phyloP scores from a whole-genome alignment of 2,329 filamentous ascomycete species.

The Helminthosporium solani region DNA sequence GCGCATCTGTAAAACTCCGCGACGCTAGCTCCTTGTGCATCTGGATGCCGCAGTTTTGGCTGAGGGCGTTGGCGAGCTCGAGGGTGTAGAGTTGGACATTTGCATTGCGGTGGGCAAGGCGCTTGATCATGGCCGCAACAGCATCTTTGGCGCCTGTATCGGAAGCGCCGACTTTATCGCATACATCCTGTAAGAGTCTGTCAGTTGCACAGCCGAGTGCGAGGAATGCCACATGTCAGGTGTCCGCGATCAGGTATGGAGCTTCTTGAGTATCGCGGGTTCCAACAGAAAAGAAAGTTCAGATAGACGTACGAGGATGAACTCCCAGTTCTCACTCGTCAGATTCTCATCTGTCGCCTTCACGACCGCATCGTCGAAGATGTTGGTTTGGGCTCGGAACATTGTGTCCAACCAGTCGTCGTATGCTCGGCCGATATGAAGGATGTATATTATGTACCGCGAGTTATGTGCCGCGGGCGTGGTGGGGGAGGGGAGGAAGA shows the following conservation, averaged over 20 bases:
- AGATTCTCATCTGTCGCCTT: constrained; percentile 97
- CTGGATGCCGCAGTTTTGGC: constrained; percentile 83
- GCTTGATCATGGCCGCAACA: constrained; percentile 86
- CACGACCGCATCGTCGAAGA: constrained; percentile 70
- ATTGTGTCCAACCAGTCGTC: constrained; percentile 29
- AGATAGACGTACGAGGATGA: constrained; percentile 55
- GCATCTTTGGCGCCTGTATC: constrained; percentile 72
- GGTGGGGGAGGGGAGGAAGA: constrained; percentile 1
- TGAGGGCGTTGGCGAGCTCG: constrained; percentile 83
- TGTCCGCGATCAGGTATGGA: too few relatives aligned
- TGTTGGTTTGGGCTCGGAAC: constrained; percentile 61
- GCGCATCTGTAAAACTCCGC: constrained; percentile 89
- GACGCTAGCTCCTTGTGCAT: constrained; percentile 90
- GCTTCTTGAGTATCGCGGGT: background rate
- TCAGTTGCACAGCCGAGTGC: constrained; percentile 9
- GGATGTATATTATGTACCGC: background rate
- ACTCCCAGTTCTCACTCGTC: constrained; percentile 78
- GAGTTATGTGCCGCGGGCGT: constrained; percentile 3
- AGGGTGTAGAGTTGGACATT: constrained; percentile 96
- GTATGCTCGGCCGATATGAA: background rate
- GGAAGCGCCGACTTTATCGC: constrained; percentile 57
- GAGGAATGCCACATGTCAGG: too few relatives aligned
- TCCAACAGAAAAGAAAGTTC: background rate
- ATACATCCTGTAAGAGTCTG: constrained; percentile 53
- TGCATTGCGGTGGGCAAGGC: constrained; percentile 87